Percentiles rank a stretch among this genome's conserved stretches.
phyloP scores from a whole-genome alignment of 2,329 filamentous ascomycete species.

The Dactylellina haptotyla region DNA sequence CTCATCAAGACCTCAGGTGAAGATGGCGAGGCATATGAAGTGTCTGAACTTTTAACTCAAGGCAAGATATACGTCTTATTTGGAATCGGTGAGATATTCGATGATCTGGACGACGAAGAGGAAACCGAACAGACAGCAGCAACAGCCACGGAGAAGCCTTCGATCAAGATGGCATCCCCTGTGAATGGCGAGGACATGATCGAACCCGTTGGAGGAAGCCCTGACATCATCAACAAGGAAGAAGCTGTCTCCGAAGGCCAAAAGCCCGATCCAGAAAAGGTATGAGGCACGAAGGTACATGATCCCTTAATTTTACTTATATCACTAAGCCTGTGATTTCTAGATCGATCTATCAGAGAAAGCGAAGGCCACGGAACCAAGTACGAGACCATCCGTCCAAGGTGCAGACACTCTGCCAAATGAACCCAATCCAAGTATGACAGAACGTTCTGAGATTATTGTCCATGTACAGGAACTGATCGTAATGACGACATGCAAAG shows the following conservation, averaged over 20 bases:
- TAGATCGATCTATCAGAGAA: not conserved
- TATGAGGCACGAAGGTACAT: not conserved
- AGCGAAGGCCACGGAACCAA: not conserved
- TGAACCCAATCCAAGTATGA: slow-evolving; percentile 53
- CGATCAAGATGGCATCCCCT: slow-evolving; percentile 40
- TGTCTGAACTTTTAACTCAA: slow-evolving; percentile 12
- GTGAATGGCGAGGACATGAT: slow-evolving; percentile 40
- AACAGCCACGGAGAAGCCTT: slow-evolving; percentile 3
- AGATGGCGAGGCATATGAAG: slow-evolving; percentile 34
- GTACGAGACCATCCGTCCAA: slow-evolving; percentile 27
- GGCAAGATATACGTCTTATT: slow-evolving; percentile 47
- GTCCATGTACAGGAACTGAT: slow-evolving; percentile 42
- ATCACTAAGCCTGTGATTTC: not conserved
- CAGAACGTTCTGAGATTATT: slow-evolving; percentile 51
- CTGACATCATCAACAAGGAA: slow-evolving; percentile 15
- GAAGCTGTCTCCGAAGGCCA: not conserved
- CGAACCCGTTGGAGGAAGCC: not conserved
- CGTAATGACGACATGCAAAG: slow-evolving; percentile 45
- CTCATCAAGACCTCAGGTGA: slow-evolving; percentile 37
- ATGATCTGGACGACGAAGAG: slow-evolving; percentile 10
- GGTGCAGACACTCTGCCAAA: slow-evolving; percentile 52
- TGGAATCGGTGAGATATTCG: slow-evolving; percentile 6
- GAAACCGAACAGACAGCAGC: not conserved
- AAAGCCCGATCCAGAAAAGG: not conserved
- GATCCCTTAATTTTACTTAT: not conserved